Evolutionary conservation across 1,284 basidiomycete species (phyloP), one percentile per base, ranked within the genome.

Genomic region (Boletus semigastroideus): DNA sequence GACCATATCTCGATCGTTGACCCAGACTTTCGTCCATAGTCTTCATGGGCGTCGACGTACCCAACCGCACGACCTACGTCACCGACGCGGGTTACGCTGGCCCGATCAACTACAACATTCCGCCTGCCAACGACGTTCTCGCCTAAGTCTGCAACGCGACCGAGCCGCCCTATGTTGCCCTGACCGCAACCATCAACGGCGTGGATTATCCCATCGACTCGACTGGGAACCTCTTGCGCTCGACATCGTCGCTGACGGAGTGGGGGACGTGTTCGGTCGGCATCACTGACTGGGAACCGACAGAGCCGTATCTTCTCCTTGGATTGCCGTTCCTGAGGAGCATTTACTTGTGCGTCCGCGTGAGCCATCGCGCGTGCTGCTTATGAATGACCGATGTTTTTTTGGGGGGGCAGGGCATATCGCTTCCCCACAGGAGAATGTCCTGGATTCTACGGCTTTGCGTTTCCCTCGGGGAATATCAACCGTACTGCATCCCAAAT

Each of bases 171-270:
- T 61, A 55, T 14, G 60, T 63, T 5, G 51, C 65, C 17, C n/a
- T 49, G 9, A 57, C 55, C 8, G 58, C 61, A 6, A 63, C 58
- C 2, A 65, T 64, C 43, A 64, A 65, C 34, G 48, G 48, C 54
- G 56, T 65, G 12, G 64, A 66, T 31, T 65, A 65, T 54, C 58
- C 51, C n/a, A 56, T 65, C 0, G 62, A 65, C 22, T 66, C 63
- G 1, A 39, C 48, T 2, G 49, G 54, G 40, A 62, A 52, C 38
- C 52, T 64, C 16, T 45, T 66, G 40, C 62, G 60, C 13, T 41
- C 47, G 14, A 7, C 17, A 6, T 45, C 48, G 30, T 48, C 57
- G 8, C 27, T 60, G 7, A 16, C 49, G 9, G 4, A 17, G 2
- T 38, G 42, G 50, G 57, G 36, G 2, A 37, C 55, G 13, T 58